A percentile compares a stretch with the other conserved stretches of the same genome.
Conservation (phyloP, 495 filamentous ascomycete species). For the Podospora pseudopauciseta region DNA sequence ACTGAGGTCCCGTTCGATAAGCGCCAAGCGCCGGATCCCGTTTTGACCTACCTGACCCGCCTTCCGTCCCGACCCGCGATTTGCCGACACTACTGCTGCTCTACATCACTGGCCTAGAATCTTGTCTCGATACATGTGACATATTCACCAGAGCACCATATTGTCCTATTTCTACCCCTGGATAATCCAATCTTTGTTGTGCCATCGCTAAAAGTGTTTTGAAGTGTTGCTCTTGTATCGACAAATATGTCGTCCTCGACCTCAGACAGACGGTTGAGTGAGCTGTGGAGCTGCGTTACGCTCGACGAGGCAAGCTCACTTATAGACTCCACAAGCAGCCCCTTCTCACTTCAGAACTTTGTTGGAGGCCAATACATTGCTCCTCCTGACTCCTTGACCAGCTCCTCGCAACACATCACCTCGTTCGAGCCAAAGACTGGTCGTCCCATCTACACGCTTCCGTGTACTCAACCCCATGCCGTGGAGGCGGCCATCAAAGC, state of each 20-base stretch:
- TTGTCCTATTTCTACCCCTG: background rate
- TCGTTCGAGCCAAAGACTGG: constrained; percentile 28
- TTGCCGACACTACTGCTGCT: constrained; percentile 15
- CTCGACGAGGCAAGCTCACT: constrained; percentile 18
- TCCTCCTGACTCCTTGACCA: background rate
- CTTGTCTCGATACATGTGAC: background rate
- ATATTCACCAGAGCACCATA: background rate
- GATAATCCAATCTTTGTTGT: background rate
- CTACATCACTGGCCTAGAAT: background rate
- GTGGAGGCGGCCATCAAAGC: constrained; percentile 20
- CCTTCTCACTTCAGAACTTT: constrained; percentile 17
- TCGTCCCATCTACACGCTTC: constrained; percentile 15
- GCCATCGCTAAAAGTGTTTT: background rate
- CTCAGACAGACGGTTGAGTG: background rate
- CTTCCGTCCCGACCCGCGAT: constrained; percentile 24
- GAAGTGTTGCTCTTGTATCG: background rate
- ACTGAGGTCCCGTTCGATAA: background rate
- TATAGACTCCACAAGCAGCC: constrained; percentile 4
- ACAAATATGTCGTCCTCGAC: background rate
- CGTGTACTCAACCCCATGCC: constrained; percentile 14
- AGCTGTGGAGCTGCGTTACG: constrained; percentile 18
- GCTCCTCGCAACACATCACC: constrained; percentile 8
- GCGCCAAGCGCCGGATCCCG: background rate
- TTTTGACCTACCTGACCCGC: constrained; percentile 14
- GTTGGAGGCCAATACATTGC: constrained; percentile 13